Base-by-base conservation (phyloP, 306 rosid species). In the Vachellia pachyceras region DNA sequence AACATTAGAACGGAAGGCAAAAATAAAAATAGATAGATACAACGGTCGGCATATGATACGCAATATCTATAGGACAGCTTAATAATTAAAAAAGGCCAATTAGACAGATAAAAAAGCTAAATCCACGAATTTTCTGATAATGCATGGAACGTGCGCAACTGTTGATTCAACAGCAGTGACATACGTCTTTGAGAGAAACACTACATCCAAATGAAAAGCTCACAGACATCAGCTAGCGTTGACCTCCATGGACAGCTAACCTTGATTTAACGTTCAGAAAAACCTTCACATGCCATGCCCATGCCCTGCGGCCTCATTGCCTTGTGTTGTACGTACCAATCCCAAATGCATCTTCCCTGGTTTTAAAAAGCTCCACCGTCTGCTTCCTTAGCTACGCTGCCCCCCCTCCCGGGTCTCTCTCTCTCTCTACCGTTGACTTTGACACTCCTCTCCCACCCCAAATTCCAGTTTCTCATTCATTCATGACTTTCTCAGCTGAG, bases 361-460 rank as follows among this genome's bases (percentile, higher is more conserved):
- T 63, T 84, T 76, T 78, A 20, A 55, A 80, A 85, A 41, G 50
- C 25, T 68, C 17, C 1, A 20, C 78, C 82, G 83, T 76, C 80
- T 86, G 49, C 86, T 55, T 61, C 22, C 49, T 23, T 71, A 33
- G 49, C 80, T 33, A 10, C 67, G 23, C 71, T 50, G 25, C n/a
- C n/a, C n/a, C n/a, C n/a, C n/a, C n/a, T n/a, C n/a, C n/a, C n/a
- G n/a, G n/a, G n/a, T n/a, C n/a, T n/a, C n/a, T n/a, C n/a, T n/a
- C n/a, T n/a, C n/a, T 36, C 78, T n/a, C 4, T 3, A 18, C 54
- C 90, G 87, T 93, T 91, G 97, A 92, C 95, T 88, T 85, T 57
- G 68, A 74, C 64, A 84, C 40, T 83, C 58, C 42, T 41, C 41
- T 39, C 79, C 35, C 72, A 10, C 18, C 67, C 84, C 82, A 78